Evolutionary conservation across 768 basidiomycete genomes (phyloP).

Genomic region (Lentinula raphanica): DNA sequence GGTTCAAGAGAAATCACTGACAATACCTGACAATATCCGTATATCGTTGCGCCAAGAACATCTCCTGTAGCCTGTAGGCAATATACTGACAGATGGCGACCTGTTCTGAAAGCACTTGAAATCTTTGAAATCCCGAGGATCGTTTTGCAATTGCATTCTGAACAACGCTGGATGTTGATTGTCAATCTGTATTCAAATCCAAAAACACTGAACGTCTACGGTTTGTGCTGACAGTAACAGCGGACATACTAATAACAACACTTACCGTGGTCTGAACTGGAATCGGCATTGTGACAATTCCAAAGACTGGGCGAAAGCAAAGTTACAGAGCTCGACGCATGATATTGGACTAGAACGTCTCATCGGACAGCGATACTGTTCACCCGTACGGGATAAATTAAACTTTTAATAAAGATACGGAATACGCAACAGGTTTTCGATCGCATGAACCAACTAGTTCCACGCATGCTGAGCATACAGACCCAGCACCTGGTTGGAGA

Average conservation of each 20-base stretch:
- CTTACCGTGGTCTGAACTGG: too few species aligned
- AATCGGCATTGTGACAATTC: too few species aligned
- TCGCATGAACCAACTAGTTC: constrained; percentile 31
- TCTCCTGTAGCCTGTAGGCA: not conserved
- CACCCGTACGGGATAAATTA: not conserved
- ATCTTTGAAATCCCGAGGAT: not conserved
- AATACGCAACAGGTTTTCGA: not conserved
- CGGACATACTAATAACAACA: too few species aligned
- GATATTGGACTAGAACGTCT: too few species aligned
- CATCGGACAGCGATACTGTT: too few species aligned
- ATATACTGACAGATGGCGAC: not conserved
- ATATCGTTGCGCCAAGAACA: not conserved
- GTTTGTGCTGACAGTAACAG: too few species aligned
- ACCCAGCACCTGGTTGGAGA: constrained; percentile 50
- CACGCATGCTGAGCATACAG: constrained; percentile 47
- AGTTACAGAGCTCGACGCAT: too few species aligned
- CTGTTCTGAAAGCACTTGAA: not conserved
- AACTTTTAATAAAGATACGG: not conserved
- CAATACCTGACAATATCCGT: too few species aligned
- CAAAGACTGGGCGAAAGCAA: too few species aligned
- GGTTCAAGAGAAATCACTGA: not conserved
- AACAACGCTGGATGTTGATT: not conserved
- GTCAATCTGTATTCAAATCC: too few species aligned
- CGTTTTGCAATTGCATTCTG: not conserved
- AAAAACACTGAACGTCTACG: too few species aligned